Percentiles rank a stretch among this genome's conserved stretches.
Evolutionary conservation across 495 filamentous ascomycete genomes (phyloP).

Genomic region (Penicillium mononematosum): DNA sequence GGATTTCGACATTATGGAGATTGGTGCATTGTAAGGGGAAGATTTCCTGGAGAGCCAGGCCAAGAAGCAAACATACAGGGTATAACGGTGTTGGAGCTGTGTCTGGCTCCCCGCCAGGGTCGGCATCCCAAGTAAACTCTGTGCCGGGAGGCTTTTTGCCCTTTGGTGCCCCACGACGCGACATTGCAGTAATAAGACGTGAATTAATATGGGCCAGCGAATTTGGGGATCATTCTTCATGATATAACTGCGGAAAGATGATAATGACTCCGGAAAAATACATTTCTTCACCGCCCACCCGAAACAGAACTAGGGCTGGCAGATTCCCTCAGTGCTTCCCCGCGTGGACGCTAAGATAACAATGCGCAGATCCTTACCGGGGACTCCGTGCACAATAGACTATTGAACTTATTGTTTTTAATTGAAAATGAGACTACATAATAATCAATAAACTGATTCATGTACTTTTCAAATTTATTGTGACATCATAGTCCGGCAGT

Average conservation of each 20-base stretch:
- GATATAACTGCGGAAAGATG: neutral
- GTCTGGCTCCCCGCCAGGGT: conserved; percentile 40
- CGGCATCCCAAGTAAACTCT: conserved; percentile 44
- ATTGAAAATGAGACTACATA: neutral
- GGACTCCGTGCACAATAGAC: neutral
- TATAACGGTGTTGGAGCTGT: conserved; percentile 45
- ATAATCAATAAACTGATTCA: neutral
- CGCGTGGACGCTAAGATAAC: conserved; percentile 13
- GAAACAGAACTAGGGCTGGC: conserved; percentile 10
- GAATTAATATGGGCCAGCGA: neutral
- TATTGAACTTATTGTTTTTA: neutral
- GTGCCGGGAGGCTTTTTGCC: conserved; percentile 41
- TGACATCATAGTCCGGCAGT: conserved; percentile 37
- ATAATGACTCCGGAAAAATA: conserved; percentile 12
- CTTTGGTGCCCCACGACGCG: conserved; percentile 41
- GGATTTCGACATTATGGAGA: neutral
- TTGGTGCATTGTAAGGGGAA: neutral
- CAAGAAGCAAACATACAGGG: conserved; percentile 34
- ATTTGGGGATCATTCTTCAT: neutral
- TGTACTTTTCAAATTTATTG: neutral
- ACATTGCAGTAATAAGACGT: conserved; percentile 21
- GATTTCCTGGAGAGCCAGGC: conserved; percentile 1
- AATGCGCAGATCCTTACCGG: conserved; percentile 7
- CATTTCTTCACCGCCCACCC: conserved; percentile 11
- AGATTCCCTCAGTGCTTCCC: conserved; percentile 4